These are phyloP conservation scores for Paraglomus occultum DNA, from an alignment of 192 early-diverging fungal species.

Conservation along the genomic window DNA sequence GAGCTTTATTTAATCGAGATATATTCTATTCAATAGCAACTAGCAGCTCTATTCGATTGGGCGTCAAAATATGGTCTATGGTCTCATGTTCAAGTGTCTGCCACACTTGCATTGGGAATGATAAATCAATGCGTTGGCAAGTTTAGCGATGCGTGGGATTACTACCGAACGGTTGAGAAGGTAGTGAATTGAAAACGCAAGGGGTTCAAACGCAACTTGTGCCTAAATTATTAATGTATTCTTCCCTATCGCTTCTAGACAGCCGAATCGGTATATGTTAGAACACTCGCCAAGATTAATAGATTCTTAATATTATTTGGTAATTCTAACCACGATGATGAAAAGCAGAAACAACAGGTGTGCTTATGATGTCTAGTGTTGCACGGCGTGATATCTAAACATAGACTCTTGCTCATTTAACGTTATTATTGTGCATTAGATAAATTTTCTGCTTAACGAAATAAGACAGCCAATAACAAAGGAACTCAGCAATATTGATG, in stretches of 20 bases:
- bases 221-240: not conserved
- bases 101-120: slow-evolving; percentile 18
- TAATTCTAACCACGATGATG: not conserved
- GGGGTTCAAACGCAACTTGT: no score
- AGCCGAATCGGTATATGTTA: not conserved
- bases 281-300: slow-evolving; percentile 14
- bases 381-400: not conserved
- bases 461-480: slow-evolving; percentile 28
- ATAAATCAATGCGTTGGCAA: slow-evolving; percentile 27
- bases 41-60: slow-evolving; percentile 33
- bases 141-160: not conserved
- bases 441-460: slow-evolving; percentile 15
- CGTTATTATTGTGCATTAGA: not conserved
- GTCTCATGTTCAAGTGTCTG: slow-evolving; percentile 17
- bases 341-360: not conserved
- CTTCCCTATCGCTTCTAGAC: not conserved
- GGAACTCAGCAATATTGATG: slow-evolving; percentile 33
- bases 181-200: not conserved
- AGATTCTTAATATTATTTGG: slow-evolving; percentile 12
- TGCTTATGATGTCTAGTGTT: not conserved
- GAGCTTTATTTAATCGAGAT: slow-evolving; percentile 31
- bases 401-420: not conserved
- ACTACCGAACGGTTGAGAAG: slow-evolving; percentile 17
- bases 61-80: slow-evolving; percentile 14
- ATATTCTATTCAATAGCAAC: slow-evolving; percentile 30